A percentile compares a stretch with the other conserved stretches of the same genome.
Evolutionary conservation across 768 basidiomycete species (phyloP).

Genomic region (Lentinula sp.): DNA sequence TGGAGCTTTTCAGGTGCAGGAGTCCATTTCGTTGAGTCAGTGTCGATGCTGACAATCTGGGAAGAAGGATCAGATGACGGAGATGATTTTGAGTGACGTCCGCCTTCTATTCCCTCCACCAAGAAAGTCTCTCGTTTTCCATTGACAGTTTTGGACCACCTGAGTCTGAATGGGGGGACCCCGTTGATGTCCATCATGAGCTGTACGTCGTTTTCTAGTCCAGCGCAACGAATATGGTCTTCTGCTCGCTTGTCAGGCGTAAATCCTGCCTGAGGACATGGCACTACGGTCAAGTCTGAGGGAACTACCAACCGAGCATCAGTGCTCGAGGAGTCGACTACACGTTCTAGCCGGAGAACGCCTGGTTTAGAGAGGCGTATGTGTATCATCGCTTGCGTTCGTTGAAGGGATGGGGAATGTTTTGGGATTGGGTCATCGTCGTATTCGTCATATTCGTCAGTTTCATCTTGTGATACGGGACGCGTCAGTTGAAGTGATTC

Average conservation of each 20-base stretch:
- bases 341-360: constrained; percentile 65
- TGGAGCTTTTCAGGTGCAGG: constrained; percentile 48
- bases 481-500: constrained; percentile 44
- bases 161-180: constrained; percentile 70
- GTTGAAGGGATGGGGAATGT: constrained; percentile 48
- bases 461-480: constrained; percentile 26
- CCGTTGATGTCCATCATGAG: constrained; percentile 63
- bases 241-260: constrained; percentile 31
- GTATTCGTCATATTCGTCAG: constrained; percentile 61
- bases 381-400: constrained; percentile 69
- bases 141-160: constrained; percentile 68
- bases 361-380: constrained; percentile 73
- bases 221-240: constrained; percentile 59
- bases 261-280: constrained; percentile 79
- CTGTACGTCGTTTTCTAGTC: constrained; percentile 51
- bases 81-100: constrained; percentile 28
- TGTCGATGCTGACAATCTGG: neutral
- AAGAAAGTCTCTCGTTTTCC: constrained; percentile 64
- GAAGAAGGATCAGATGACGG: constrained; percentile 5
- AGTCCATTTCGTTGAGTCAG: constrained; percentile 13
- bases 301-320: constrained; percentile 68
- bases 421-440: constrained; percentile 44
- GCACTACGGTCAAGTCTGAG: constrained; percentile 64
- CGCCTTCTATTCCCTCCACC: constrained; percentile 80
- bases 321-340: constrained; percentile 62